Evolutionary conservation across 805 yeast genomes (phyloP).

Genomic region (Yueomyces sp.): DNA sequence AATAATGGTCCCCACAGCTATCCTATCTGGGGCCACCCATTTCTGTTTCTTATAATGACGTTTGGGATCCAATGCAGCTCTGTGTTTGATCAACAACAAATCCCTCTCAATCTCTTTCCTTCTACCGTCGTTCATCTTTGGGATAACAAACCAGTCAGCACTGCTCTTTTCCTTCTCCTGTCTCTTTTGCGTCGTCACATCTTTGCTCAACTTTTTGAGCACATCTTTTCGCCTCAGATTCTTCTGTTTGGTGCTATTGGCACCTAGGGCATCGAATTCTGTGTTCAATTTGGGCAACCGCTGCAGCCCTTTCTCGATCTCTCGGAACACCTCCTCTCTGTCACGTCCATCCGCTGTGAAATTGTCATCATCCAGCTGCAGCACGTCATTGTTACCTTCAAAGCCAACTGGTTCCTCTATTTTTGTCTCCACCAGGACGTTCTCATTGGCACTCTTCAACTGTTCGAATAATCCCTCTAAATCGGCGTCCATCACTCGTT

Average conservation of each 20-base stretch:
- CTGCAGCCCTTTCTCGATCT: constrained; percentile 16
- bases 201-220: not conserved
- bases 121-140: constrained; percentile 61
- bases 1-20: constrained; percentile 80
- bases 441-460: constrained; percentile 4
- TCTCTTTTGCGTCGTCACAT: constrained; percentile 2
- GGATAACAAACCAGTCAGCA: constrained; percentile 73
- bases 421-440: not conserved
- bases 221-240: not conserved
- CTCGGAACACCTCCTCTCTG: constrained; percentile 13
- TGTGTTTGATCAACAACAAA: constrained; percentile 61
- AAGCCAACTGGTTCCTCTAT: not conserved
- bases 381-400: constrained; percentile 2
- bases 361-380: constrained; percentile 7
- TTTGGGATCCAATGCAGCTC: constrained; percentile 89
- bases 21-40: constrained; percentile 63
- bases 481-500: constrained; percentile 1
- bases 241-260: not conserved
- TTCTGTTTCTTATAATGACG: constrained; percentile 84
- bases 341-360: constrained; percentile 3
- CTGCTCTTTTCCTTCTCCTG: constrained; percentile 7
- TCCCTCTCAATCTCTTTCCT: constrained; percentile 51
- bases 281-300: constrained; percentile 19
- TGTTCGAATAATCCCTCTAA: constrained; percentile 6
- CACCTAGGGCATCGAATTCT: constrained; percentile 15